These are phyloP conservation scores for Starmerella floris DNA, from an alignment of 805 yeast species.

Conservation along the genomic window DNA sequence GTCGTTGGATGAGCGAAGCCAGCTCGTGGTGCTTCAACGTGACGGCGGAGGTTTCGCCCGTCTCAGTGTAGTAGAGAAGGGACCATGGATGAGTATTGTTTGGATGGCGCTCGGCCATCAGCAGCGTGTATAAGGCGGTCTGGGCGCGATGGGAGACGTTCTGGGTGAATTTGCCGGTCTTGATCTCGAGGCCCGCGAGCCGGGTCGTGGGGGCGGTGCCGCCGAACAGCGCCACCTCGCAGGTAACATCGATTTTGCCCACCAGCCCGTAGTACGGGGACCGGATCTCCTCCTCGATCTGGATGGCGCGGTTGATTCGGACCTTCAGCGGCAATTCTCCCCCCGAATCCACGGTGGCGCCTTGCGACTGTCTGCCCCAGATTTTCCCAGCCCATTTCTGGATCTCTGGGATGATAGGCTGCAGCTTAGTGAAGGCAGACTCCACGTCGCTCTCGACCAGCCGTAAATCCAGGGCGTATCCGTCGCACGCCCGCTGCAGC, in stretches of 20 bases:
- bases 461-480: constrained; percentile 31
- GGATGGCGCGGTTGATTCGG: constrained; percentile 30
- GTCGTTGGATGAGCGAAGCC: constrained; percentile 50
- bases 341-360: background rate
- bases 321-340: no score
- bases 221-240: constrained; percentile 35
- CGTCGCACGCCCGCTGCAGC: constrained; percentile 24
- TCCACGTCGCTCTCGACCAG: constrained; percentile 42
- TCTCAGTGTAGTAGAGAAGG: constrained; percentile 60
- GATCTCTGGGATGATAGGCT: constrained; percentile 35
- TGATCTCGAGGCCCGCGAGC: constrained; percentile 75
- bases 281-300: constrained; percentile 83
- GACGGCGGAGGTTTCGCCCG: constrained; percentile 41
- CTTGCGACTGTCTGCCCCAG: constrained; percentile 31
- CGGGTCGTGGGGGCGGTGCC: constrained; percentile 12
- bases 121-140: constrained; percentile 63
- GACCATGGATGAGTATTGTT: constrained; percentile 51
- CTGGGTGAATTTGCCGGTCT: constrained; percentile 54
- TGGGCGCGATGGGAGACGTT: constrained; percentile 70
- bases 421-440: constrained; percentile 41
- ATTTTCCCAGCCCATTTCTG: constrained; percentile 24
- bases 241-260: constrained; percentile 81
- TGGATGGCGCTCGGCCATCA: constrained; percentile 63
- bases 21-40: constrained; percentile 45
- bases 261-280: constrained; percentile 80